Evolutionary conservation across 495 filamentous ascomycete species (phyloP).

Genomic region (Amniculicola lignicola): DNA sequence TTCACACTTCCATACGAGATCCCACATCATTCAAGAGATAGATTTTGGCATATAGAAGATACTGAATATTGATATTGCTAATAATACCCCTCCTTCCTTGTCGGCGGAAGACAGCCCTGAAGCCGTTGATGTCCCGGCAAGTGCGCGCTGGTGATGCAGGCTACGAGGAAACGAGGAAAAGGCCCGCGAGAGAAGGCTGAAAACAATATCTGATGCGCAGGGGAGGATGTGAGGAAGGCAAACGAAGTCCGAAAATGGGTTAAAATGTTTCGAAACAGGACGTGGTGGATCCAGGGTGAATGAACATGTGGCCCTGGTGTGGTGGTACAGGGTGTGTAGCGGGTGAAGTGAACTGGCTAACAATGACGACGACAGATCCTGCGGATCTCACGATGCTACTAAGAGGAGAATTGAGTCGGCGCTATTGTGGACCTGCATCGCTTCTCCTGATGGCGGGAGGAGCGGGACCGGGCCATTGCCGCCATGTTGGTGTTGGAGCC

Average conservation of each 20-base stretch:
- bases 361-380: too few relatives aligned
- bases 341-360: too few relatives aligned
- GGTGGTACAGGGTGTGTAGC: too few relatives aligned
- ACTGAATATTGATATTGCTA: constrained; percentile 11
- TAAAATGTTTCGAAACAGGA: constrained; percentile 30
- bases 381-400: too few relatives aligned
- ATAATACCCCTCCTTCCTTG: not conserved
- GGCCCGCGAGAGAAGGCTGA: not conserved
- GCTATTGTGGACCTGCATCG: too few relatives aligned
- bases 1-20: not conserved
- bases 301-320: constrained; percentile 9
- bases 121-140: too few relatives aligned
- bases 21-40: not conserved
- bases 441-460: too few relatives aligned
- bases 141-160: not conserved
- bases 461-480: too few relatives aligned
- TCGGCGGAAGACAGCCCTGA: too few relatives aligned
- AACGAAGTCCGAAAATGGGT: constrained; percentile 18
- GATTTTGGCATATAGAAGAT: not conserved
- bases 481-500: too few relatives aligned
- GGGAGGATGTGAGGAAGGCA: constrained; percentile 1
- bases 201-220: constrained; percentile 14
- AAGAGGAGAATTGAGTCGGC: too few relatives aligned
- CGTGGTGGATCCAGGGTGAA: not conserved
- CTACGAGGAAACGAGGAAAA: constrained; percentile 14